Base-by-base conservation (phyloP, 1,139 yeast species). In the Lipomyces yarrowii region DNA sequence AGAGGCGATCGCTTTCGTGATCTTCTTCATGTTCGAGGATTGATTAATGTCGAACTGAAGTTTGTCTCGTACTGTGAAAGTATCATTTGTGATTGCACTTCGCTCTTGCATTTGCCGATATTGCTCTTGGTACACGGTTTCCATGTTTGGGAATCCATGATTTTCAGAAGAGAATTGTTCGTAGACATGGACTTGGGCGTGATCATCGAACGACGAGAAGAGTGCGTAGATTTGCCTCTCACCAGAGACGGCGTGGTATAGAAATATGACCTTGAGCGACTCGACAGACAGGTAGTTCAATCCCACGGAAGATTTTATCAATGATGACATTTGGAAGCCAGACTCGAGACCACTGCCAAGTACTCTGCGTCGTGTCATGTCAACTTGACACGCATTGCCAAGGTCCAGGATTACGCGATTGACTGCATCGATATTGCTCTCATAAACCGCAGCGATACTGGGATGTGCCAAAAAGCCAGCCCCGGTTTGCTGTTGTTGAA, bases 321-420 rank as follows among this genome's bases (percentile, higher is more conserved):
- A 71, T 75, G 89, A 88, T 64, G 84, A 84, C 67, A 85, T 75
- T 26, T 88, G 86, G 77, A 96, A 96, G 0, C 99, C 99, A 68
- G 85, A 83, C 71, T 91, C 92, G 69, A 96, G 80, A 33, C 98
- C 97, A 73, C 84, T 86, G 10, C 98, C 96, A n/a, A 94, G 80
- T 1, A 94, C 86, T 21, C 98, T 97, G 21, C 91, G 86, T 64
- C 83, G 81, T 0, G 90, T 83, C 69, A 85, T 87, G 71, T 86
- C 90, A 70, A 92, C 88, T 42, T 82, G 82, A 35, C 94, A 90
- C 11, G 85, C 81, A 33, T 87, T 83, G 1, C 99, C 99, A 46
- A 94, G 79, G 53, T 88, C 88, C 71, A 96, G 84, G 53, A 92
- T 83, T 0, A 92, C 92, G 59, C 98, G 80, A 70, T 91, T 94